Evolutionary conservation across 345 rosid genomes (phyloP), one percentile per base, ranked within the genome.

Genomic region (Pugionium dolabratum): DNA sequence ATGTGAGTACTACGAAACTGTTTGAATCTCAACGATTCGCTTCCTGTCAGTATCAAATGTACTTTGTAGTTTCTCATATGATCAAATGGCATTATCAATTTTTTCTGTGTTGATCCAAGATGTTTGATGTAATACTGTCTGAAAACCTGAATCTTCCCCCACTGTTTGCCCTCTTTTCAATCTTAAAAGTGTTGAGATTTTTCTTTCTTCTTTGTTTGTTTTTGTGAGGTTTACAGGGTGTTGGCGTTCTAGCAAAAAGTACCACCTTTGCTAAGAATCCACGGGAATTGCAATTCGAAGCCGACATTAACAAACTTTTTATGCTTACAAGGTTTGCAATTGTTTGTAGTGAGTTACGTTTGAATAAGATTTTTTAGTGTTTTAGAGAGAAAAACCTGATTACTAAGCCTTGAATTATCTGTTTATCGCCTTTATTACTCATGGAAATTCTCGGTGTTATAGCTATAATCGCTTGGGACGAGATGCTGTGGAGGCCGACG

Each of bases 391-490:
- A 32, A 59, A 26, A 7, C 5, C 42, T 48, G 47, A 11, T 47
- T 39, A 7, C 9, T 18, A 18, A 18, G 18, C 18, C 18, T 18
- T 18, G 18, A 18, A 18, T 0, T 18, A 18, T 18, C 18, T 18
- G 18, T 18, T 18, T 18, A 0, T 18, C 18, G 18, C 18, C 18
- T 18, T 18, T 18, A 18, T 18, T 18, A 18, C 64, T 50, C 31
- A 41, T 52, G 70, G 36, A 7, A 11, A 36, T 40, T 3, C 5
- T 1, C 28, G 40, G 10, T 66, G 52, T 76, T 51, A 18, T 80
- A 93, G 99, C 67, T 93, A 79, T 83, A 88, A 88, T 51, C 87
- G 85, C 18, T 70, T 93, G 77, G 97, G 99, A 39, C 68, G 76
- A 71, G 75, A 85, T 70, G 98, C 89, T 4, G 79, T 77, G 52